A percentile compares a stretch with the other conserved stretches of the same genome.
phyloP scores from a whole-genome alignment of 768 basidiomycete species.

The Phylloporus sp. region DNA sequence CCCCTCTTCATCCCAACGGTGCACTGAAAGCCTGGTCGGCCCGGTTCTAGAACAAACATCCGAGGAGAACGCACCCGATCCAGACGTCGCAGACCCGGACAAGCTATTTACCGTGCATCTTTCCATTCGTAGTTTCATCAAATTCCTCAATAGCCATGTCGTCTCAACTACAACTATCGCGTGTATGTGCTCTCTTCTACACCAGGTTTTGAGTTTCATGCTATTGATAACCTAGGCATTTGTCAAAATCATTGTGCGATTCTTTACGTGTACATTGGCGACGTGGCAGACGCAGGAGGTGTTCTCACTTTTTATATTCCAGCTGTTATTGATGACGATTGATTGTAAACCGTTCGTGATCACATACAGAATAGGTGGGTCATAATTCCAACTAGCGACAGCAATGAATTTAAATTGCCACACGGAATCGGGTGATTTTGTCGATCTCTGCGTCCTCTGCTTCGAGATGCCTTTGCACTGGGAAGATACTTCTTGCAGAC shows the following conservation, averaged over 20 bases:
- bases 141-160: conserved; percentile 76
- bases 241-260: conserved; percentile 83
- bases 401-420: background rate
- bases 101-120: conserved; percentile 63
- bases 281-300: conserved; percentile 72
- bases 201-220: background rate
- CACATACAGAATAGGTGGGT: background rate
- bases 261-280: conserved; percentile 86
- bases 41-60: conserved; percentile 20
- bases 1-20: background rate
- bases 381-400: background rate
- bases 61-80: conserved; percentile 32
- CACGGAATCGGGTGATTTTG: background rate
- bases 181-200: conserved; percentile 46
- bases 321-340: conserved; percentile 60
- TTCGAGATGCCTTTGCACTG: background rate
- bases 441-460: background rate
- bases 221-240: conserved; percentile 47
- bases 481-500: background rate
- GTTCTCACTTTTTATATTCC: conserved; percentile 89
- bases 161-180: conserved; percentile 84
- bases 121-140: conserved; percentile 70
- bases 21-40: background rate
- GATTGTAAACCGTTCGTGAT: background rate
- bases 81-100: conserved; percentile 45